Base-by-base conservation (phyloP, 2,329 filamentous ascomycete species). In the Dothistroma pini region DNA sequence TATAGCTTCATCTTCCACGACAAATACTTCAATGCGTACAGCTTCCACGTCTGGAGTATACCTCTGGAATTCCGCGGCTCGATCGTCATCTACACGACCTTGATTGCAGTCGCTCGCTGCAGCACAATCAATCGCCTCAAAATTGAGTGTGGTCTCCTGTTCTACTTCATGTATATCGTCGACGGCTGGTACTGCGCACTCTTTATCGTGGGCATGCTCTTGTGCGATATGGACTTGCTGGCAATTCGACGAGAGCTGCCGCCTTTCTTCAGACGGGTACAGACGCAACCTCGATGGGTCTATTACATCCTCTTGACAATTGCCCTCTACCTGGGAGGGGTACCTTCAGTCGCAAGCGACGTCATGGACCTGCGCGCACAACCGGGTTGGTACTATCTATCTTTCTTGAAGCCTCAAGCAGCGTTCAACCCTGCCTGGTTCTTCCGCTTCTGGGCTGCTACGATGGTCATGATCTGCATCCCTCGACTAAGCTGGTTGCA, bases 121-220 rank as follows among this genome's bases (percentile, higher is more conserved):
- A 74, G 21, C 81, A 79, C 60, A 80, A 82, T 3, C 81, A 53
- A 22, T 16, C 31, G 61, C 35, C 53, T 63, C 11, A n/a, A 35
- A 4, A 32, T 54, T 12, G 55, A 63, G 38, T 34, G 48, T 0
- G 80, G 69, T 0, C 75, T 90, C 16, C 79, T 84, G 14, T 76
- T 78, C 64, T 90, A 90, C 73, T 89, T 88, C 68, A 76, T 90
- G 68, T 89, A 88, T 70, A 80, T 89, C 51, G 81, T 80, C 2
- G 87, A 90, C 70, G 86, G 85, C 25, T 84, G 80, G 75, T 85
- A 84, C 68, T 83, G 82, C 65, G 78, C 84, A 9, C 77, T 86
- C 70, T 88, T 89, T 69, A 73, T 82, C 14, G 74, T 79, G 0
- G 86, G 86, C 22, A 85, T 87, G 81, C 71, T 88, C 4, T 77